Evolutionary conservation across 192 early-diverging fungal species (phyloP), one percentile per base, ranked within the genome.

Genomic region (Coemansia sp.): DNA sequence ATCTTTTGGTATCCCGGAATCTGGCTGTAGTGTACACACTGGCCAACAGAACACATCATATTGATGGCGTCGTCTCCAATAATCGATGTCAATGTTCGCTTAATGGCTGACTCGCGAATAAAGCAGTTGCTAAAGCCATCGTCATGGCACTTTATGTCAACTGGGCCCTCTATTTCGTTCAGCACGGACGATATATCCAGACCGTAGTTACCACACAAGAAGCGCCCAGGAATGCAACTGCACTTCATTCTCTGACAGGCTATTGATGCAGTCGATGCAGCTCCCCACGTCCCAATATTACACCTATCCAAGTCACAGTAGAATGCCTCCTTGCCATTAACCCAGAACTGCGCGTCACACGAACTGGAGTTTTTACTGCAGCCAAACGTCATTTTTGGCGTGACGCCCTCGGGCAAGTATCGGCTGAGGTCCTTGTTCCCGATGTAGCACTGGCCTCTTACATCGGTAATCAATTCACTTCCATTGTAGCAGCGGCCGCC

Each of bases 321-420:
- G 77, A 97, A 97, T n/a, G 92, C 92, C 69, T 97, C 93, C 31
- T 84, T 82, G 43, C 90, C 85, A 42, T 86, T 91, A 5, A 90
- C 86, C 95, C 95, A 97, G 67, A 97, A 93, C 82, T 93, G 90
- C 14, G 91, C 91, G 61, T 85, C 85, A 67, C 91, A 91, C 3
- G 87, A 83, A 48, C 72, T 77, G 9, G 84, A 65, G 33, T 78
- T 65, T 14, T 81, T 73, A 57, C 88, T 77, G 65, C 89, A 93
- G 16, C 86, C 86, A 61, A 93, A 90, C 7, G 92, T 93, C 48
- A 92, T 89, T 46, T 91, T 88, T 28, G 91, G 91, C 5, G 83
- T 82, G n/a, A 88, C 84, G n/a, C 85, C 84, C 18, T 73, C 71
- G 0, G 87, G 87, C 0, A 85, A 59, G 57, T 79, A 75, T 18